A percentile compares a stretch with the other conserved stretches of the same genome.
These are phyloP conservation scores for Saitozyma podzolica DNA, from an alignment of 768 basidiomycete species.

Conservation along the genomic window DNA sequence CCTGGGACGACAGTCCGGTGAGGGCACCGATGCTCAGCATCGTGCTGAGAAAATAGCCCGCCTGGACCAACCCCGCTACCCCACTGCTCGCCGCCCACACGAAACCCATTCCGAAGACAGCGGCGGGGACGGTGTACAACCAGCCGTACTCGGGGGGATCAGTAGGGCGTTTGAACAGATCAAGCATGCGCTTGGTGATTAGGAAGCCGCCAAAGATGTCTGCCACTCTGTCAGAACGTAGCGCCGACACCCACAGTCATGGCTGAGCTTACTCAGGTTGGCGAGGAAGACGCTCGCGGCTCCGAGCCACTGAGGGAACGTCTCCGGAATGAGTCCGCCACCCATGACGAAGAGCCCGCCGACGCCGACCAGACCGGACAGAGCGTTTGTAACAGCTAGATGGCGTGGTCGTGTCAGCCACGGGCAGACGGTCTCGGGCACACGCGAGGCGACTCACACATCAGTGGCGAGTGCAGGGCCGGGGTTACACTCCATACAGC, in stretches of 20 bases:
- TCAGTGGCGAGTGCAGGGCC: constrained; percentile 82
- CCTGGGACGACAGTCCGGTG: constrained; percentile 67
- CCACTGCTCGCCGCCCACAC: constrained; percentile 78
- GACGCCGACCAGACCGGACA: constrained; percentile 81
- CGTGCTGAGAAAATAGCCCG: constrained; percentile 81
- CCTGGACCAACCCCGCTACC: constrained; percentile 81
- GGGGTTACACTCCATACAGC: constrained; percentile 89
- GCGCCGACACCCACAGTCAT: not conserved
- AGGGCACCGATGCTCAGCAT: constrained; percentile 87
- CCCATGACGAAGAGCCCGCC: constrained; percentile 91
- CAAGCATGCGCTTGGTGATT: constrained; percentile 86
- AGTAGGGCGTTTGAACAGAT: constrained; percentile 84
- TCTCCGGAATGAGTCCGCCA: constrained; percentile 77
- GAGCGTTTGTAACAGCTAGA: constrained; percentile 74
- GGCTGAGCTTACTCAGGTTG: constrained; percentile 60
- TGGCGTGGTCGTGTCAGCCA: not conserved
- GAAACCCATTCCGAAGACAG: constrained; percentile 80
- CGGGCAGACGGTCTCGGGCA: not conserved
- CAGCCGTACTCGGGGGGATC: constrained; percentile 87
- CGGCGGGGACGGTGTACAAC: constrained; percentile 76
- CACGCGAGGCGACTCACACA: constrained; percentile 56
- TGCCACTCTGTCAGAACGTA: not conserved
- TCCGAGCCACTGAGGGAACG: constrained; percentile 75
- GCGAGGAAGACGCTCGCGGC: constrained; percentile 82
- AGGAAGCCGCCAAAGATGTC: constrained; percentile 84